Evolutionary conservation across 2,329 filamentous ascomycete genomes (phyloP).

Genomic region (Fusarium sp.): DNA sequence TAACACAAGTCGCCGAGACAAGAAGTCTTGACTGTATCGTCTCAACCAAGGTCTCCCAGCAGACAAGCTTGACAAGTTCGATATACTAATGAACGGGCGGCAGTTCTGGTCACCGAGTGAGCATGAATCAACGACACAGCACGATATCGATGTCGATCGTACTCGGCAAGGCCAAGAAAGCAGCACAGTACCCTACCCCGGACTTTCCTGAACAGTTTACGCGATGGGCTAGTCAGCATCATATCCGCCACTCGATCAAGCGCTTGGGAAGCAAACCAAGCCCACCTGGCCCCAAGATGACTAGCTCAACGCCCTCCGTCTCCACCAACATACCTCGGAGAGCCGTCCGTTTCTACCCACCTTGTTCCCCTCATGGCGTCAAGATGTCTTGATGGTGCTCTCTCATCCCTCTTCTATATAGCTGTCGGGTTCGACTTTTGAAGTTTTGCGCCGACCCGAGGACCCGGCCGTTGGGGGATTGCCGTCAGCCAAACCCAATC

Average conservation of each 20-base stretch:
- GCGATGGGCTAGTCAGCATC: conserved; percentile 19
- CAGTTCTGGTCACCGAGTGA: not conserved
- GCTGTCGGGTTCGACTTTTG: not conserved
- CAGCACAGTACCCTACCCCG: not conserved
- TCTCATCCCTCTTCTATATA: not conserved
- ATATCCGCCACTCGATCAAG: conserved; percentile 31
- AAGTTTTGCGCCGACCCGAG: conserved; percentile 13
- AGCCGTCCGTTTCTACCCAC: not conserved
- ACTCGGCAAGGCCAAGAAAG: not conserved
- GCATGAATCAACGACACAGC: not conserved
- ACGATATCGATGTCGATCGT: not conserved
- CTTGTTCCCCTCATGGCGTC: conserved; percentile 12
- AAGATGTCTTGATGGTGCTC: conserved; percentile 12
- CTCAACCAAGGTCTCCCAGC: not conserved
- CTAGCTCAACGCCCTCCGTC: conserved; percentile 31
- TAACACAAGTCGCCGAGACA: conserved; percentile 12
- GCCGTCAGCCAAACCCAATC: not conserved
- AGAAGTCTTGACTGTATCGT: not conserved
- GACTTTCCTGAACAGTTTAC: conserved; percentile 5
- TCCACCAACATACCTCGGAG: conserved; percentile 6
- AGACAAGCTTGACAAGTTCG: not conserved
- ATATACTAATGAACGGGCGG: not conserved
- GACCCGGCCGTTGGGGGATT: conserved; percentile 23
- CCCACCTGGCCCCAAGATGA: not conserved
- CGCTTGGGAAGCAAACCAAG: conserved; percentile 11